These are phyloP conservation scores for Leptographium lundbergii DNA, from an alignment of 2,329 filamentous ascomycete genomes.

Conservation along the genomic window DNA sequence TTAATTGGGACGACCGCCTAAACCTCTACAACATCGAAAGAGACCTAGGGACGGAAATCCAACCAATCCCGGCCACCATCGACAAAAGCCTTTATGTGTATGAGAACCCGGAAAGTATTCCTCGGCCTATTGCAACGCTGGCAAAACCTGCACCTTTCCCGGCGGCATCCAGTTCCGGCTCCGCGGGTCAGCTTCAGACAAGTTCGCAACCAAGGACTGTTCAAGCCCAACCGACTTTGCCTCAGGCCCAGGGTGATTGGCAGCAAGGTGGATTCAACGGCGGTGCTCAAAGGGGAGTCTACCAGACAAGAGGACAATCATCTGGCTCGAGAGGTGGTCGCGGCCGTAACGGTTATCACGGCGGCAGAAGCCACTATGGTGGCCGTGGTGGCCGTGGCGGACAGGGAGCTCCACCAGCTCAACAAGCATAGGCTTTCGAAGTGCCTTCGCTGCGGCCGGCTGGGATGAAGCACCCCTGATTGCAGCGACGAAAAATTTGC, in stretches of 20 bases:
- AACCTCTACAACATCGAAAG: conserved; percentile 98
- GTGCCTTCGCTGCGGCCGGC: background rate
- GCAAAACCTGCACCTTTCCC: conserved; percentile 3
- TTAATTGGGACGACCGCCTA: conserved; percentile 98
- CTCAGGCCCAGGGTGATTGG: conserved; percentile 12
- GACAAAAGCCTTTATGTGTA: conserved; percentile 99
- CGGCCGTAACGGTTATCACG: conserved; percentile 5
- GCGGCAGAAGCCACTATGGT: conserved; percentile 1
- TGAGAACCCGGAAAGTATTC: conserved; percentile 89
- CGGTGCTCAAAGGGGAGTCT: background rate
- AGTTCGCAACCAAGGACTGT: background rate
- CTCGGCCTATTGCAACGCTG: conserved; percentile 56
- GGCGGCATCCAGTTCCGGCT: background rate
- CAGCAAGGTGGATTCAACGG: conserved; percentile 5
- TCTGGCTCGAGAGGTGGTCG: conserved; percentile 4
- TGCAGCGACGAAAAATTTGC: background rate
- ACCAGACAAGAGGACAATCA: conserved; percentile 1
- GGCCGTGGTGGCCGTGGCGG: background rate
- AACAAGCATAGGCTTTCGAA: background rate
- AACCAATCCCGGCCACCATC: conserved; percentile 85
- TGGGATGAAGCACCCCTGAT: background rate
- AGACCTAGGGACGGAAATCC: conserved; percentile 92
- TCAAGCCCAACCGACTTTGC: conserved; percentile 9
- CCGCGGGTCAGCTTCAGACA: background rate
- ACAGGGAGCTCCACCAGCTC: background rate